phyloP scores from a whole-genome alignment of 306 rosid genomes.

The Elaeagnus macrophylla region DNA sequence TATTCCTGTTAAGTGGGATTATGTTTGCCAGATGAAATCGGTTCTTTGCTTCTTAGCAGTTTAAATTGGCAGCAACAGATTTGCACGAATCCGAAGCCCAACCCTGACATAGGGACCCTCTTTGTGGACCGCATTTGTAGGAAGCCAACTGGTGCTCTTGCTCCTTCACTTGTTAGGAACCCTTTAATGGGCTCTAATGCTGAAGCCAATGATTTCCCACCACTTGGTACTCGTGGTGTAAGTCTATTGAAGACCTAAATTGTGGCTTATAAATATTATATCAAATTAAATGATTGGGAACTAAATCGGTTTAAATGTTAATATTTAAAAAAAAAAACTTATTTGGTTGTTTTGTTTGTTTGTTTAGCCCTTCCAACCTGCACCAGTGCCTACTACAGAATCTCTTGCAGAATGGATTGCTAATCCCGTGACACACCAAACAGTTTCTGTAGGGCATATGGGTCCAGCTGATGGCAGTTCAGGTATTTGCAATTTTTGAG shows the following conservation, averaged over 20 bases:
- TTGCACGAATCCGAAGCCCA: constrained; percentile 60
- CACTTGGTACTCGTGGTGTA: constrained; percentile 65
- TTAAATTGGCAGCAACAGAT: constrained; percentile 85
- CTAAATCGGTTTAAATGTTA: too few relatives aligned
- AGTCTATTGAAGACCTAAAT: neutral
- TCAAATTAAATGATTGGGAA: too few relatives aligned
- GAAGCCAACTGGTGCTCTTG: constrained; percentile 62
- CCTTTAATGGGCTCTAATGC: constrained; percentile 53
- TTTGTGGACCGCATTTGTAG: constrained; percentile 75
- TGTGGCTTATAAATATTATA: neutral
- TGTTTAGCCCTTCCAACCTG: constrained; percentile 58
- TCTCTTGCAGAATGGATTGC: constrained; percentile 73
- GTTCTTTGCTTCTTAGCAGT: constrained; percentile 26
- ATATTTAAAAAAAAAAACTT: too few relatives aligned
- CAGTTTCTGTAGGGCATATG: constrained; percentile 58
- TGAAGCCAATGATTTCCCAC: constrained; percentile 71
- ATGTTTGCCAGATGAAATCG: neutral
- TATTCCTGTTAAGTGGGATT: constrained; percentile 1
- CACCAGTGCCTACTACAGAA: constrained; percentile 42
- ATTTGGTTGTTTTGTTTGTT: constrained; percentile 3
- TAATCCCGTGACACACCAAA: constrained; percentile 51
- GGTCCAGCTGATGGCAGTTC: constrained; percentile 57
- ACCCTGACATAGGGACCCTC: constrained; percentile 72
- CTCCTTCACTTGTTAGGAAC: constrained; percentile 61
- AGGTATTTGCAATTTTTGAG: constrained; percentile 24